phyloP scores from a whole-genome alignment of 129 eudicot genomes.

The Flaveria ramosissima region DNA sequence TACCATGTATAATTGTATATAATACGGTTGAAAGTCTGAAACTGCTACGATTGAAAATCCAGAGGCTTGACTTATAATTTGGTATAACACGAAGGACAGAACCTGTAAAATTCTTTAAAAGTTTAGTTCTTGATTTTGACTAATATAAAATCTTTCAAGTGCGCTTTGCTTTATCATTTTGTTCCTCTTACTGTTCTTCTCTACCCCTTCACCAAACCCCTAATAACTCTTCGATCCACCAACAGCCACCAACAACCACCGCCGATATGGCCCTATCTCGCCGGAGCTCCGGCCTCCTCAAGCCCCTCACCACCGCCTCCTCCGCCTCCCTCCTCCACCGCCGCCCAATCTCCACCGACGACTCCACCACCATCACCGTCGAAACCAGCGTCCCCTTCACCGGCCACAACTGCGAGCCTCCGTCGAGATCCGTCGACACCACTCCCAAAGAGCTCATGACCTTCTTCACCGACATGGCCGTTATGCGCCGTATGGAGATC shows the following conservation, averaged over 20 bases:
- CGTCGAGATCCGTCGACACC: conserved; percentile 80
- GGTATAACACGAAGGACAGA: not conserved
- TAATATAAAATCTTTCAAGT: conserved; percentile 11
- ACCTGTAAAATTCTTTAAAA: not conserved
- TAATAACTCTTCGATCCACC: conserved; percentile 31
- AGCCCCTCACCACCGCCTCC: conserved; percentile 33
- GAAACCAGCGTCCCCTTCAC: conserved; percentile 90
- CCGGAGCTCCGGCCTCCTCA: conserved; percentile 37
- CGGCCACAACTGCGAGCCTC: conserved; percentile 84
- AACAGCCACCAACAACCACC: conserved; percentile 21
- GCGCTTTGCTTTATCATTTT: conserved; percentile 5
- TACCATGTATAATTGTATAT: no score
- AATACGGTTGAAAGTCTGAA: not conserved
- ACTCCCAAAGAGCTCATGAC: conserved; percentile 68
- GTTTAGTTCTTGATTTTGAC: not conserved
- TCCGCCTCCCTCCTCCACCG: conserved; percentile 37
- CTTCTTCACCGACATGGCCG: conserved; percentile 82
- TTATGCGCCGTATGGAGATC: conserved; percentile 98
- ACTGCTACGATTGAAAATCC: not conserved
- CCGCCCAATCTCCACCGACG: conserved; percentile 41
- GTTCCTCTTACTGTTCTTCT: conserved; percentile 6
- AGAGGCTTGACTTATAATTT: not conserved
- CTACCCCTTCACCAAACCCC: conserved; percentile 41
- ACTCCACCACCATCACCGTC: conserved; percentile 64
- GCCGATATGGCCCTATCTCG: conserved; percentile 35